Evolutionary conservation across 352 stramenopile species (phyloP).

Genomic region (Globisporangium alternatum): DNA sequence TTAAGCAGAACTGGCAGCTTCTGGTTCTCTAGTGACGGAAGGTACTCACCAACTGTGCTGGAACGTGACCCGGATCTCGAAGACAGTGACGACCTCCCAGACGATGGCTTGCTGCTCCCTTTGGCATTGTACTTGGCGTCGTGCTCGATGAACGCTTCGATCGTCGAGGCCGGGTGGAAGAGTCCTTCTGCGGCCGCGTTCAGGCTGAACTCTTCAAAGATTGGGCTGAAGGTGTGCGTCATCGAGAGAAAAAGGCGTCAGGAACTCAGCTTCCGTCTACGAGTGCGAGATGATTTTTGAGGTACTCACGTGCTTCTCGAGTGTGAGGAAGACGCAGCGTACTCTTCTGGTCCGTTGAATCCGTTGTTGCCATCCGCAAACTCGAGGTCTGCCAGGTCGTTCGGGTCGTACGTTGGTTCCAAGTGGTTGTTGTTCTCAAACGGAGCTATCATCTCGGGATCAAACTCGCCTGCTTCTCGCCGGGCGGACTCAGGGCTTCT

Average conservation of each 20-base stretch:
- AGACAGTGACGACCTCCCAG: constrained; percentile 18
- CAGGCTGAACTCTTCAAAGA: constrained; percentile 56
- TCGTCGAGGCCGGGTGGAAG: constrained; percentile 72
- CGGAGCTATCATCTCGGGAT: not conserved
- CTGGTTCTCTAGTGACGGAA: constrained; percentile 33
- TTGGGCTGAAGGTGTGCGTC: constrained; percentile 22
- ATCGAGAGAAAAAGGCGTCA: not conserved
- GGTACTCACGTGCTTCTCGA: constrained; percentile 23
- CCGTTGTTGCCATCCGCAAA: constrained; percentile 6
- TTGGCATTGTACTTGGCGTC: constrained; percentile 53
- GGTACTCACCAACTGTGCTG: constrained; percentile 28
- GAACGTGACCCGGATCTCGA: constrained; percentile 18
- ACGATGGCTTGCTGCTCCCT: constrained; percentile 10
- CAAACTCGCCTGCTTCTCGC: constrained; percentile 16
- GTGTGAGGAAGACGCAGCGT: not conserved
- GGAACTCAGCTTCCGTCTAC: constrained; percentile 6
- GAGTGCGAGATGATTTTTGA: not conserved
- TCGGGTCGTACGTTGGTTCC: constrained; percentile 14
- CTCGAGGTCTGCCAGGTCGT: not conserved
- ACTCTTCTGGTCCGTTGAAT: constrained; percentile 12
- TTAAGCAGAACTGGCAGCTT: constrained; percentile 27
- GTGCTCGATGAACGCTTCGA: constrained; percentile 77
- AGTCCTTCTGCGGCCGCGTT: constrained; percentile 67
- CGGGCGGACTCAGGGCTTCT: constrained; percentile 25
- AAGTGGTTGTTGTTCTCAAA: constrained; percentile 25